Conservation (phyloP, 805 yeast genomes). For the Maudiozyma serrabonitensis region DNA sequence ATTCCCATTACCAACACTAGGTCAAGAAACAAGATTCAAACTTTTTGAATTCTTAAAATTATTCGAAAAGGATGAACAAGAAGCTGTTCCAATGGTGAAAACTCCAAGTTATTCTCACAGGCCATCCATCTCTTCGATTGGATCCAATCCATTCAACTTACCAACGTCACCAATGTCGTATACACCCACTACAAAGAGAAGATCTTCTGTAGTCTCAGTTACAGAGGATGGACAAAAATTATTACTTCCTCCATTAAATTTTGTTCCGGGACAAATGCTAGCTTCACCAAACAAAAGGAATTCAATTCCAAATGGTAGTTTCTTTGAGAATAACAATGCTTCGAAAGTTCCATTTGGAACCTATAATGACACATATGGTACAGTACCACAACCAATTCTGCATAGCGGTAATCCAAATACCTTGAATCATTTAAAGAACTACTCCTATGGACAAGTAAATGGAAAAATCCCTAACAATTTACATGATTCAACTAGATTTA, state of each 20-base stretch:
- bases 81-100: background rate
- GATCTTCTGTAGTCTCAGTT: conserved; percentile 8
- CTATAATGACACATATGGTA: background rate
- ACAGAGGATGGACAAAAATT: conserved; percentile 10
- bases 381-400: background rate
- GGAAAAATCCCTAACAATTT: background rate
- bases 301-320: background rate
- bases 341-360: background rate
- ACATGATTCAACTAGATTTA: background rate
- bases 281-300: background rate
- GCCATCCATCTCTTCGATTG: conserved; percentile 2
- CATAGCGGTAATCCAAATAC: background rate
- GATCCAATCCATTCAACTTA: conserved; percentile 4
- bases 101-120: background rate
- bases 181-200: conserved; percentile 5
- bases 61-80: background rate
- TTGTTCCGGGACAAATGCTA: conserved; percentile 4
- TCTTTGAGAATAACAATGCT: background rate
- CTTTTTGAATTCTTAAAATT: conserved; percentile 7
- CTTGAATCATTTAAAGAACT: background rate
- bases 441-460: background rate
- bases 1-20: conserved; percentile 6
- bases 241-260: conserved; percentile 9
- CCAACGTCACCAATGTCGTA: conserved; percentile 6
- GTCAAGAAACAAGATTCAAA: conserved; percentile 7